Conservation (phyloP, 2,329 filamentous ascomycete genomes). For the Verticillium dahliae region DNA sequence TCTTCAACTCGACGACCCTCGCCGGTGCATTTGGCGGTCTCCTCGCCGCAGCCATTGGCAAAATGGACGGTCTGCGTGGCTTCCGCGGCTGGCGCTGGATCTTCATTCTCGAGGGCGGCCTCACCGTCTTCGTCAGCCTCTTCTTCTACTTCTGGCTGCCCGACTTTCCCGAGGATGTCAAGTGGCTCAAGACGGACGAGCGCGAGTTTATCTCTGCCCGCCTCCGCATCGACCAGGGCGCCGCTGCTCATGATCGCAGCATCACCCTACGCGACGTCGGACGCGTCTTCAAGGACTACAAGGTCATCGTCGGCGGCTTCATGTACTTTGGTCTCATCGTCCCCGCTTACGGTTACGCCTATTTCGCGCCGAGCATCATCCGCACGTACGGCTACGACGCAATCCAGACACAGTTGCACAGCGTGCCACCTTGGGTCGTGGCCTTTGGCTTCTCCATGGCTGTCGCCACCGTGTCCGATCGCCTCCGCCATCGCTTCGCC, state of each 20-base stretch:
- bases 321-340: constrained; percentile 81
- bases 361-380: constrained; percentile 70
- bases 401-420: constrained; percentile 52
- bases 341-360: constrained; percentile 71
- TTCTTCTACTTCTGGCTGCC: constrained; percentile 65
- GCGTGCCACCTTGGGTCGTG: constrained; percentile 54
- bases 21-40: constrained; percentile 17
- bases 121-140: constrained; percentile 56
- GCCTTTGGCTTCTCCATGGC: constrained; percentile 76
- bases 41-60: constrained; percentile 38
- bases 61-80: constrained; percentile 66
- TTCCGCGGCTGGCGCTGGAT: constrained; percentile 78
- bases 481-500: constrained; percentile 62
- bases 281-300: constrained; percentile 64
- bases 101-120: constrained; percentile 68
- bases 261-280: constrained; percentile 54
- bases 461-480: constrained; percentile 67
- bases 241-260: constrained; percentile 55
- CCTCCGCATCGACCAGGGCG: constrained; percentile 62
- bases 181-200: constrained; percentile 68
- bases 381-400: constrained; percentile 55
- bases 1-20: constrained; percentile 73
- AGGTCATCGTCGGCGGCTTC: constrained; percentile 66
- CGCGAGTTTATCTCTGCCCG: constrained; percentile 58
- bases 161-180: constrained; percentile 67